Conservation (phyloP, 768 basidiomycete genomes). For the Strobilomyces dryophilus region DNA sequence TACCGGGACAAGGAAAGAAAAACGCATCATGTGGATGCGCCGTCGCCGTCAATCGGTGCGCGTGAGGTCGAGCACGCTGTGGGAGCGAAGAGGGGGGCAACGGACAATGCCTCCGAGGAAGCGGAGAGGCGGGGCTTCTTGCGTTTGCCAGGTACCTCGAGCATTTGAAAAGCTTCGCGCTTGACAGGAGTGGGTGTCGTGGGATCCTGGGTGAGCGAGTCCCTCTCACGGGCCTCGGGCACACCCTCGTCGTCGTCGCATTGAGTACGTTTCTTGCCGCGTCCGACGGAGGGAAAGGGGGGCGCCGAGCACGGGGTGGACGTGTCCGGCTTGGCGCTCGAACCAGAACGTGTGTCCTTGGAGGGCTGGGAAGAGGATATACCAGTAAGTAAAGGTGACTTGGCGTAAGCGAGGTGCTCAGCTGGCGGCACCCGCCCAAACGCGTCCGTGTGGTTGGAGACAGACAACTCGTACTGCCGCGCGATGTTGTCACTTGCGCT, state of each 20-base stretch:
- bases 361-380: not conserved
- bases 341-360: not conserved
- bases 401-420: not conserved
- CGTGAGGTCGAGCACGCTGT: conserved; percentile 1
- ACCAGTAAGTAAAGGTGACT: not conserved
- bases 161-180: not conserved
- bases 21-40: too few species aligned
- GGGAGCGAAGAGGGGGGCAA: conserved; percentile 1
- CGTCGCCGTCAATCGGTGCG: not conserved
- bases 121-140: conserved; percentile 9
- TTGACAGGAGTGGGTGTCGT: not conserved
- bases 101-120: not conserved
- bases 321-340: not conserved
- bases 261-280: conserved; percentile 16
- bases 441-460: conserved; percentile 4
- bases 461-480: conserved; percentile 7
- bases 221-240: not conserved
- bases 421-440: conserved; percentile 9
- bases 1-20: not conserved
- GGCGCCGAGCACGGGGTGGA: conserved; percentile 2
- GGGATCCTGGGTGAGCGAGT: not conserved
- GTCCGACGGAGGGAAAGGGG: conserved; percentile 7
- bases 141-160: conserved; percentile 8
- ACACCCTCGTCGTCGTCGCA: conserved; percentile 1
- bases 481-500: conserved; percentile 5